Conservation (phyloP, 805 yeast species). For the Saturnispora quitensis region DNA sequence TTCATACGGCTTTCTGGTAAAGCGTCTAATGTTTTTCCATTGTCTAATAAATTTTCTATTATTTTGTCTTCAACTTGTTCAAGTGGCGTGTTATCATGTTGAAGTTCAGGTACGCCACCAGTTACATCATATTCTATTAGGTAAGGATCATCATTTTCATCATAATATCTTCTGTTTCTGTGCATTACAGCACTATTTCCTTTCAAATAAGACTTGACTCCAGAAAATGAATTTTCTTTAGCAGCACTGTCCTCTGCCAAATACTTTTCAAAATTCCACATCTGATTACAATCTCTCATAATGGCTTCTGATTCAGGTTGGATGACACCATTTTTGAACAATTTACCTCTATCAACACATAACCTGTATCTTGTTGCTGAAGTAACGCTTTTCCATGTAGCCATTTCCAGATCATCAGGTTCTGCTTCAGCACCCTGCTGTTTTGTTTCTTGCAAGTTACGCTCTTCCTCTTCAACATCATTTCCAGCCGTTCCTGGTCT, state of each 20-base stretch:
- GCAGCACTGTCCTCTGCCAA: slow-evolving; percentile 25
- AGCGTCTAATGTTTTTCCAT: slow-evolving; percentile 27
- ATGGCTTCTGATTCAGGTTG: slow-evolving; percentile 65
- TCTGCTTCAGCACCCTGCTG: slow-evolving; percentile 17
- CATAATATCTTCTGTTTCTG: slow-evolving; percentile 28
- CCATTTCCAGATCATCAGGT: slow-evolving; percentile 55
- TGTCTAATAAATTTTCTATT: slow-evolving; percentile 29
- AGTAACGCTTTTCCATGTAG: slow-evolving; percentile 77
- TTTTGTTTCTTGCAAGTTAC: slow-evolving; percentile 4
- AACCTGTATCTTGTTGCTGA: slow-evolving; percentile 72
- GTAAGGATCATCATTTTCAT: slow-evolving; percentile 54
- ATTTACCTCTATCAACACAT: slow-evolving; percentile 54
- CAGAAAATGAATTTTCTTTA: neutral
- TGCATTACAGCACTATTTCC: slow-evolving; percentile 24
- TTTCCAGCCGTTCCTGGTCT: neutral
- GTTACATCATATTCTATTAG: slow-evolving; percentile 76
- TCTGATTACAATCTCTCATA: slow-evolving; percentile 52
- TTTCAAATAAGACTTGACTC: neutral
- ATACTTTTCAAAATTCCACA: slow-evolving; percentile 52
- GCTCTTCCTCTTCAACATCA: slow-evolving; percentile 21
- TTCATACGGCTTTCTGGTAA: slow-evolving; percentile 33
- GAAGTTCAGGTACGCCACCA: slow-evolving; percentile 68
- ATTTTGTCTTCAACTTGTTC: slow-evolving; percentile 38
- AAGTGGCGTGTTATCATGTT: slow-evolving; percentile 40
- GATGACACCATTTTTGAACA: slow-evolving; percentile 52